Evolutionary conservation across 176 grass and related monocot species (phyloP), one percentile per base, ranked within the genome.

Genomic region (Olyra latifolia): DNA sequence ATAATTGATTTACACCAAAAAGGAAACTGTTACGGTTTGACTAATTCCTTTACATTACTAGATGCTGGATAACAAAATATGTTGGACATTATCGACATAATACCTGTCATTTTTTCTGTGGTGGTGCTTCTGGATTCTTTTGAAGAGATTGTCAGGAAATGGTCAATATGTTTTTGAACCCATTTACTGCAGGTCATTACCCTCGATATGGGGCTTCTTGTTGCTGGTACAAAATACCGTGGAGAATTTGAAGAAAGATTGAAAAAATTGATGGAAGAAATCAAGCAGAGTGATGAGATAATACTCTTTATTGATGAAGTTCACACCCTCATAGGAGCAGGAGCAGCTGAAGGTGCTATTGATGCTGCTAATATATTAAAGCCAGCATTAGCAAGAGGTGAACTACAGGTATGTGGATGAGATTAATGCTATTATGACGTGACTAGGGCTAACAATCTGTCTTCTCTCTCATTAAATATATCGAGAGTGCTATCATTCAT

Each of bases 231-330:
- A 28, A 98, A 95, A 80, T 98, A 98, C 71, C 85, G 95, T 78
- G 95, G 95, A 81, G 95, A 98, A 45, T 98, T 98, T 62, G 95
- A 94, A 87, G 95, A 98, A 86, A 88, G 91, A 81, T 88, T 98
- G 64, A 98, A 98, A 62, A 98, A 98, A 69, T 53, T 98, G 84
- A 98, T 98, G 95, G 95, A 94, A 82, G 95, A 98, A 89, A 92
- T 98, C 62, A 98, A 94, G 74, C 95, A 98, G 80, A 94, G 92
- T 55, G 92, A 94, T 46, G 92, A 98, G 80, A 98, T 98, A 74
- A 98, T 98, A 32, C 90, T 98, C 35, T 98, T 98, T 39, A 98
- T 98, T 64, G 95, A 94, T 89, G 92, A 98, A 80, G 92, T 98
- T 50, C 95, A 98, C 81, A 98, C 95, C 72, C 83, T 98, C 54